phyloP scores from a whole-genome alignment of 495 filamentous ascomycete genomes.

The Thozetella sp. region DNA sequence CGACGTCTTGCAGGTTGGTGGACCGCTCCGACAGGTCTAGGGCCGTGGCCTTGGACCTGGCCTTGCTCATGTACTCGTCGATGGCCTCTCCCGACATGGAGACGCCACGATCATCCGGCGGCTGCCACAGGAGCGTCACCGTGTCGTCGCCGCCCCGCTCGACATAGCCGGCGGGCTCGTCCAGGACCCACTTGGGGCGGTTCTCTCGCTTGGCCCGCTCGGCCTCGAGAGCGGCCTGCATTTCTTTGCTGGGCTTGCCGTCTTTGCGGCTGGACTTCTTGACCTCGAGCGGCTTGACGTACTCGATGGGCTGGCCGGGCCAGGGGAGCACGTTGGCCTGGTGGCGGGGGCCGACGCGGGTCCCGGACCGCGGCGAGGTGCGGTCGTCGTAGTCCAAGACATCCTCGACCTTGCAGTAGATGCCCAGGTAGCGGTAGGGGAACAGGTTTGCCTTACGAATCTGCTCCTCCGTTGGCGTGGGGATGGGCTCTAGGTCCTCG shows the following conservation, averaged over 20 bases:
- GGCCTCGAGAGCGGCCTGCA: constrained; percentile 74
- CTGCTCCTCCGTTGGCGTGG: constrained; percentile 85
- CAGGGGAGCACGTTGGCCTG: constrained; percentile 85
- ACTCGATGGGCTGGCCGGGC: constrained; percentile 82
- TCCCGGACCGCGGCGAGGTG: constrained; percentile 94
- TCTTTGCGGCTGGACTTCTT: constrained; percentile 72
- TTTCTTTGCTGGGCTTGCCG: constrained; percentile 76
- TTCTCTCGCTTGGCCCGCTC: constrained; percentile 76
- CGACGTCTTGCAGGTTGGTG: constrained; percentile 89
- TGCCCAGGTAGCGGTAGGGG: constrained; percentile 94
- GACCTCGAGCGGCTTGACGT: constrained; percentile 84
- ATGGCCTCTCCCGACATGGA: constrained; percentile 46
- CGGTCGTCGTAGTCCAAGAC: constrained; percentile 96
- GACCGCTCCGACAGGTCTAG: constrained; percentile 69
- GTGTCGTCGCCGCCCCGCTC: constrained; percentile 78
- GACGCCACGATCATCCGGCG: constrained; percentile 55
- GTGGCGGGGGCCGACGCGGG: constrained; percentile 86
- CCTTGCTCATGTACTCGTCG: constrained; percentile 73
- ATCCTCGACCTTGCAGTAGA: constrained; percentile 96
- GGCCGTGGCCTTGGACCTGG: constrained; percentile 59
- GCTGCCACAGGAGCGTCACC: constrained; percentile 59
- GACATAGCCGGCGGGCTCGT: constrained; percentile 86
- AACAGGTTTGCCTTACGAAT: constrained; percentile 89
- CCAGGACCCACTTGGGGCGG: constrained; percentile 89
- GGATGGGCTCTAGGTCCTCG: constrained; percentile 49